Evolutionary conservation across 139 green algal species (phyloP), one percentile per base, ranked within the genome.

Genomic region (Desmodesmus armatus): DNA sequence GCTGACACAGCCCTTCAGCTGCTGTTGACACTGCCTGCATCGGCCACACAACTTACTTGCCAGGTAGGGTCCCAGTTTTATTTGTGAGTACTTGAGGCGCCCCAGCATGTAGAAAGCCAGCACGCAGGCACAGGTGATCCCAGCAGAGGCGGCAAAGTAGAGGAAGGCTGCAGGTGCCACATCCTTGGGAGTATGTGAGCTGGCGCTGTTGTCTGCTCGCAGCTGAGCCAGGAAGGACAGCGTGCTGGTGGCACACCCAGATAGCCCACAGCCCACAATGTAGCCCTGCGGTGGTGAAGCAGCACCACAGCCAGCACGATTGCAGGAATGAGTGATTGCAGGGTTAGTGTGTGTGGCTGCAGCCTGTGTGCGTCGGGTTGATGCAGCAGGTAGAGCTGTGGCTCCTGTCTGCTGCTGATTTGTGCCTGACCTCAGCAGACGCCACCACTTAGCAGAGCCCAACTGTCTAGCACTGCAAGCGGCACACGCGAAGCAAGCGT

Each of bases 111-210:
- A 49, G 55, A 72, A 90, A 25, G 60, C 74, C 25, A 72, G 21
- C 0, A 63, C 27, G 11, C 69, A 78, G 4, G 69, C 13, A 23
- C n/a, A 69, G 21, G 47, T 65, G 44, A 90, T 72, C 23, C 53
- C 77, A 31, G 82, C 86, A 31, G 82, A 77, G 40, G 66, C 31
- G 15, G 40, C 75, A 83, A 90, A 90, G 82, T 90, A 90, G 35
- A 78, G 66, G 27, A 76, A 65, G 17, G 81, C 82, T 25, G 86
- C 69, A 21, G 65, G 80, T 23, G 82, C 82, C 35, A 91, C 83
- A 65, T 89, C 77, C 41, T 35, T 29, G 0, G 84, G 53, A 2
- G 75, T 80, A 33, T 53, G 73, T 7, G 11, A 13, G 3, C 60
- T 37, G 25, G 49, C 82, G 2, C 39, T 58, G 31, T 39, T 55